phyloP scores from a whole-genome alignment of 1,284 basidiomycete species.

The Cryptococcus sp. region DNA sequence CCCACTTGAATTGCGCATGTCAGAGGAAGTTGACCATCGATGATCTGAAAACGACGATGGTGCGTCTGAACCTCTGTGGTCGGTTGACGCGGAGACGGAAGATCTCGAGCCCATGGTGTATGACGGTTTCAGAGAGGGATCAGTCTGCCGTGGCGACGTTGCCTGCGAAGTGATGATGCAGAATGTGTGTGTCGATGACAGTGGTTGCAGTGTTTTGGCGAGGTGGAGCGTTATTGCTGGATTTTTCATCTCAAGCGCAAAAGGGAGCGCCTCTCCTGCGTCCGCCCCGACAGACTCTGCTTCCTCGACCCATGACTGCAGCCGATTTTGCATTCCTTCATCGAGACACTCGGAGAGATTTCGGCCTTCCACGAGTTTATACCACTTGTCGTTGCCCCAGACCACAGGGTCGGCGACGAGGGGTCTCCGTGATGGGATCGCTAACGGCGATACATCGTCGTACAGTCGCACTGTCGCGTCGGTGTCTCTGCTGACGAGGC shows the following conservation, averaged over 20 bases:
- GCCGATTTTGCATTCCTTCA: background rate
- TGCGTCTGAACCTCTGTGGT: background rate
- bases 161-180: conserved; percentile 2
- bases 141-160: too few species aligned
- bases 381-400: conserved; percentile 9
- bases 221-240: background rate
- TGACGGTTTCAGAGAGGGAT: too few species aligned
- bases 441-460: background rate
- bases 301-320: background rate
- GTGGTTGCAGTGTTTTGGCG: background rate
- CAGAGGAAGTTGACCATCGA: background rate
- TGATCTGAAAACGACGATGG: background rate
- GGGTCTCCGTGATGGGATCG: background rate
- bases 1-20: background rate
- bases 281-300: background rate
- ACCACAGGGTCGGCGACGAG: background rate
- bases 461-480: background rate
- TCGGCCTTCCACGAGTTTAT: background rate
- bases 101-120: background rate
- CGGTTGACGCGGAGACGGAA: background rate
- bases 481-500: background rate
- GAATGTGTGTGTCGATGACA: conserved; percentile 1
- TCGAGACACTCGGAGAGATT: background rate
- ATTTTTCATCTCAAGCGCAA: background rate
- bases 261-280: background rate